phyloP scores from a whole-genome alignment of 371 early-diverging fungal genomes.

The Lichtheimia ramosa region DNA sequence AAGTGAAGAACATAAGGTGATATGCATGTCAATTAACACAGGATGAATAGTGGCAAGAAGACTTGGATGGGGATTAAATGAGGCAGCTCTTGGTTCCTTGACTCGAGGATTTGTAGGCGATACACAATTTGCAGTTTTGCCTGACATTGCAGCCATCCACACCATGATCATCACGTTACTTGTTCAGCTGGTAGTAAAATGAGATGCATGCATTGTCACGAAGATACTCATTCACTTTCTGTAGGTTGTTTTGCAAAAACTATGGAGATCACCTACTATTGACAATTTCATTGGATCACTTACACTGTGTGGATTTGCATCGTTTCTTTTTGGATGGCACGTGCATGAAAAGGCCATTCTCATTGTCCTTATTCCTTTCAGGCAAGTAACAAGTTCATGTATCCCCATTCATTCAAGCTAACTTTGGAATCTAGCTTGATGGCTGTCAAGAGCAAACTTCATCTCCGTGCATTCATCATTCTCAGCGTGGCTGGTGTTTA shows the following conservation, averaged over 20 bases:
- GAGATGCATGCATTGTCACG: background rate
- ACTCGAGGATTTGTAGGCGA: constrained; percentile 96
- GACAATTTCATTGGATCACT: constrained; percentile 74
- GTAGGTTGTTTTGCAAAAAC: constrained; percentile 39
- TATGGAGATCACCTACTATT: constrained; percentile 72
- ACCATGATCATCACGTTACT: constrained; percentile 80
- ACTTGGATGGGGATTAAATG: constrained; percentile 44
- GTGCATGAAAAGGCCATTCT: constrained; percentile 97
- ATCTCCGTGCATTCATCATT: constrained; percentile 60
- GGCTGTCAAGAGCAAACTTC: constrained; percentile 46
- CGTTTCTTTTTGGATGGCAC: constrained; percentile 97
- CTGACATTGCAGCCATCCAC: constrained; percentile 68
- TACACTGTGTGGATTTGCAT: constrained; percentile 81
- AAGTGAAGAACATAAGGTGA: background rate
- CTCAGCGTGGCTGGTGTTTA: constrained; percentile 73
- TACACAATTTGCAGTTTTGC: constrained; percentile 79
- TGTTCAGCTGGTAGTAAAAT: constrained; percentile 61
- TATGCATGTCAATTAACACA: too few species aligned
- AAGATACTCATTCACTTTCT: background rate
- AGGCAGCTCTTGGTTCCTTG: constrained; percentile 57
- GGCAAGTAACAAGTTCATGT: constrained; percentile 37
- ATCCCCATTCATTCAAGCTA: background rate
- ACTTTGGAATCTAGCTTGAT: constrained; percentile 39
- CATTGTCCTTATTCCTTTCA: constrained; percentile 80
- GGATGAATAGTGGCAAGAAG: constrained; percentile 29